A percentile compares a stretch with the other conserved stretches of the same genome.
These are phyloP conservation scores for Dothiorella sarmentorum DNA, from an alignment of 2,329 filamentous ascomycete genomes.

Conservation along the genomic window DNA sequence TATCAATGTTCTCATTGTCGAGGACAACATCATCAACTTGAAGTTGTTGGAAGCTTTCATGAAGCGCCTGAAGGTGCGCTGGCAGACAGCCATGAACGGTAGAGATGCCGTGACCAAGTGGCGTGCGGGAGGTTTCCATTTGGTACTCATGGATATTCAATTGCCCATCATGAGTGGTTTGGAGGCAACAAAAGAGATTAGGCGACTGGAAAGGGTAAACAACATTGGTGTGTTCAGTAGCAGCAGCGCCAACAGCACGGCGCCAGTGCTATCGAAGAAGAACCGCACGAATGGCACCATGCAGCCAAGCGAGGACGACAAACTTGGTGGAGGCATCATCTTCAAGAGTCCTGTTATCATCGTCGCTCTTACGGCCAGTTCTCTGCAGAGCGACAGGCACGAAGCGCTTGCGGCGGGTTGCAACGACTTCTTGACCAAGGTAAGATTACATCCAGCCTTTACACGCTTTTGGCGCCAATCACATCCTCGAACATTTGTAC, in stretches of 20 bases:
- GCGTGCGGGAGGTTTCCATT: constrained; percentile 86
- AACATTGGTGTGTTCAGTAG: constrained; percentile 82
- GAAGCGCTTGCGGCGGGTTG: constrained; percentile 93
- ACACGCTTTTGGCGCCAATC: background rate
- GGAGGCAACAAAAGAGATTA: constrained; percentile 91
- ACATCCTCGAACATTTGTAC: background rate
- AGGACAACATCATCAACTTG: constrained; percentile 98
- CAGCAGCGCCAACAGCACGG: constrained; percentile 21
- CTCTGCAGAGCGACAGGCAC: constrained; percentile 89
- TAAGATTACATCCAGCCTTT: constrained; percentile 40
- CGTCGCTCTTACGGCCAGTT: constrained; percentile 91
- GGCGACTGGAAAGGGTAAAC: constrained; percentile 83
- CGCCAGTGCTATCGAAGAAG: constrained; percentile 14
- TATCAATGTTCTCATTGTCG: constrained; percentile 95
- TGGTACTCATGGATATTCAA: constrained; percentile 98
- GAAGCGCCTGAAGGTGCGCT: constrained; percentile 90
- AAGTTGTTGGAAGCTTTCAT: constrained; percentile 92
- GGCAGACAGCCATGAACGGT: constrained; percentile 96
- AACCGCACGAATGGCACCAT: constrained; percentile 22
- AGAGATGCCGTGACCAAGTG: constrained; percentile 91
- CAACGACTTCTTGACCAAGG: constrained; percentile 98
- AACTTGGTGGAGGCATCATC: constrained; percentile 60
- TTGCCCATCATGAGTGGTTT: constrained; percentile 94
- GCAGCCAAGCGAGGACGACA: constrained; percentile 60
- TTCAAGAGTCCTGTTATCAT: constrained; percentile 99